phyloP scores from a whole-genome alignment of 495 filamentous ascomycete species.

The Pseudevernia furfuracea region DNA sequence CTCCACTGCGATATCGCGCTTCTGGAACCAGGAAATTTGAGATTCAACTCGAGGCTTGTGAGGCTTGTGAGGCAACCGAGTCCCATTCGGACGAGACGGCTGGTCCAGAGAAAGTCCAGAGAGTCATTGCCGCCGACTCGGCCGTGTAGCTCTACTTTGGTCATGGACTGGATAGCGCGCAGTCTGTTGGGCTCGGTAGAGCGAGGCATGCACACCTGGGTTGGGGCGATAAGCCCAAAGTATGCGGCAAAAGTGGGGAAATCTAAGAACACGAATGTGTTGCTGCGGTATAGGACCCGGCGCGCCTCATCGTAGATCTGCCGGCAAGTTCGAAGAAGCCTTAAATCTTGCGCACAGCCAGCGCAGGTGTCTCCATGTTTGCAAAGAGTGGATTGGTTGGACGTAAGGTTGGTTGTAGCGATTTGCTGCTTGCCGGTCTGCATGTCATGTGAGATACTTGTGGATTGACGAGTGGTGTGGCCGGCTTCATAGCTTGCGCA shows the following conservation, averaged over 20 bases:
- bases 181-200: neutral
- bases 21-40: neutral
- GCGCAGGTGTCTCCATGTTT: too few species aligned
- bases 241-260: neutral
- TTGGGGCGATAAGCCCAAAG: neutral
- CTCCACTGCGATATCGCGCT: neutral
- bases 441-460: neutral
- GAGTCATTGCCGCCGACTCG: neutral
- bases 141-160: neutral
- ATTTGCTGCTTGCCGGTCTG: neutral
- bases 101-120: neutral
- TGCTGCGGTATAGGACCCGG: neutral
- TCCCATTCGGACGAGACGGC: neutral
- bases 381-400: neutral
- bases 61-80: slow-evolving; percentile 1
- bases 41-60: neutral
- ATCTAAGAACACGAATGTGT: neutral
- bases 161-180: neutral
- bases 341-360: neutral
- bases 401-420: neutral
- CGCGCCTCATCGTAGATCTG: neutral
- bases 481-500: neutral
- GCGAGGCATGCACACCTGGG: neutral
- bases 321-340: neutral
- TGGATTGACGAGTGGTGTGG: neutral